phyloP scores from a whole-genome alignment of 208 protist genomes.

The Crithidia fasciculata region DNA sequence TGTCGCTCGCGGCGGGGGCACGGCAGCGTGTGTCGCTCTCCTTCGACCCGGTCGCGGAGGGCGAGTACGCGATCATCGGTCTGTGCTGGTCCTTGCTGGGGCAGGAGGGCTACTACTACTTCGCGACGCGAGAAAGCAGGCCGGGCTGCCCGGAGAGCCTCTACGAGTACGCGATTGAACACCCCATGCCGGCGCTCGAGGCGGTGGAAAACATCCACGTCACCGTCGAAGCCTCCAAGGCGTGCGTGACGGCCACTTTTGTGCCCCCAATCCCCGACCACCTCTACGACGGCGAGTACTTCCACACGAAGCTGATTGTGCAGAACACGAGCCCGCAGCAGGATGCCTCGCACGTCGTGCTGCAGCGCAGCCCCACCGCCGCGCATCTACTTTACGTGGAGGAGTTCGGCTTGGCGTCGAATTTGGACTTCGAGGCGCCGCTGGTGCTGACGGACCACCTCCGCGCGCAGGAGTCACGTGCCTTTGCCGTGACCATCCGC shows the following conservation, averaged over 20 bases:
- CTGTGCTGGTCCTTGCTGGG: slow-evolving; percentile 68
- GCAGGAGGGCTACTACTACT: slow-evolving; percentile 86
- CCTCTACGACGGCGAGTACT: slow-evolving; percentile 84
- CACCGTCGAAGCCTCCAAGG: slow-evolving; percentile 62
- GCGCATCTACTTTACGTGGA: slow-evolving; percentile 74
- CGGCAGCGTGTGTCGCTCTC: slow-evolving; percentile 46
- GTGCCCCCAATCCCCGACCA: slow-evolving; percentile 61
- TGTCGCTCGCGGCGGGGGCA: slow-evolving; percentile 42
- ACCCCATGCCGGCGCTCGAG: slow-evolving; percentile 62
- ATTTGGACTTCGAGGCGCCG: slow-evolving; percentile 50
- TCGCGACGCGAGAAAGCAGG: slow-evolving; percentile 59
- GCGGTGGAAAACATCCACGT: slow-evolving; percentile 73
- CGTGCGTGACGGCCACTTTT: slow-evolving; percentile 58
- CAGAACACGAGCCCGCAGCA: slow-evolving; percentile 65
- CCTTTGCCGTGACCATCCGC: slow-evolving; percentile 52
- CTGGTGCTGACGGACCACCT: slow-evolving; percentile 57
- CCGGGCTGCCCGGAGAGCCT: slow-evolving; percentile 47
- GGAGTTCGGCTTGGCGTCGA: slow-evolving; percentile 47
- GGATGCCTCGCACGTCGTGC: slow-evolving; percentile 58
- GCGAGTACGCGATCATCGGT: slow-evolving; percentile 77
- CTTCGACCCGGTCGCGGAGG: slow-evolving; percentile 65
- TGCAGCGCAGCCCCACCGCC: slow-evolving; percentile 74
- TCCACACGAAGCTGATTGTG: slow-evolving; percentile 63
- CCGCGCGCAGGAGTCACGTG: slow-evolving; percentile 43
- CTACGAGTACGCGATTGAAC: slow-evolving; percentile 78